A percentile compares a stretch with the other conserved stretches of the same genome.
These are phyloP conservation scores for Botryotinia globosa DNA, from an alignment of 2,329 filamentous ascomycete species.

Conservation along the genomic window DNA sequence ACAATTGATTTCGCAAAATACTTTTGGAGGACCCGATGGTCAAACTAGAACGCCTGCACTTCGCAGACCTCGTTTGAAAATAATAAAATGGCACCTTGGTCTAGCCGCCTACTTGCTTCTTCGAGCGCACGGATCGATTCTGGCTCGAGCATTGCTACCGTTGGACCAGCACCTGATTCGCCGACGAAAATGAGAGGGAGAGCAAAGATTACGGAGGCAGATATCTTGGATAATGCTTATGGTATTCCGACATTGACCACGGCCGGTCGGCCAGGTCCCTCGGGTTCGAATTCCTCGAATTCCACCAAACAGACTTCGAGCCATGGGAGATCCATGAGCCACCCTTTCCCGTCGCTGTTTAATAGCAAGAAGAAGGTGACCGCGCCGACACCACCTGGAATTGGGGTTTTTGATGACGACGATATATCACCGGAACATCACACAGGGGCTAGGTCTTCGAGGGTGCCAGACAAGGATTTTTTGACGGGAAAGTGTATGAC, in stretches of 20 bases:
- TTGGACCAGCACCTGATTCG: conserved; percentile 10
- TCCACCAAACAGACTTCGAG: conserved; percentile 21
- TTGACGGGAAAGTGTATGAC: conserved; percentile 78
- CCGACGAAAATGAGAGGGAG: conserved; percentile 6
- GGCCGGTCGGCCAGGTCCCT: conserved; percentile 18
- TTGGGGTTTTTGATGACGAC: not conserved
- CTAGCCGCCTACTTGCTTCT: conserved; percentile 34
- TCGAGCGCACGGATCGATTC: conserved; percentile 33
- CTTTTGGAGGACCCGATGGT: conserved; percentile 19
- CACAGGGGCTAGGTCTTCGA: conserved; percentile 36
- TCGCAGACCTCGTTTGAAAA: conserved; percentile 12
- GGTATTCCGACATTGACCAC: conserved; percentile 33
- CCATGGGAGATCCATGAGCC: conserved; percentile 61
- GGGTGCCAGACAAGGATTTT: conserved; percentile 55
- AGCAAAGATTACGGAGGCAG: conserved; percentile 35
- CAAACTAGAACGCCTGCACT: conserved; percentile 14
- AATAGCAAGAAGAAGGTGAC: conserved; percentile 54
- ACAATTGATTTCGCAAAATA: conserved; percentile 19
- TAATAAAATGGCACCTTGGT: conserved; percentile 38
- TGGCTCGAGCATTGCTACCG: conserved; percentile 13
- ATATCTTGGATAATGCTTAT: conserved; percentile 37
- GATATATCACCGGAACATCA: conserved; percentile 19
- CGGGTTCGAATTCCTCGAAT: conserved; percentile 15
- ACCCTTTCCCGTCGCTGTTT: conserved; percentile 74
- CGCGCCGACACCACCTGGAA: conserved; percentile 30